These are phyloP conservation scores for Mucor indicus DNA, from an alignment of 371 early-diverging fungal genomes.

Conservation along the genomic window DNA sequence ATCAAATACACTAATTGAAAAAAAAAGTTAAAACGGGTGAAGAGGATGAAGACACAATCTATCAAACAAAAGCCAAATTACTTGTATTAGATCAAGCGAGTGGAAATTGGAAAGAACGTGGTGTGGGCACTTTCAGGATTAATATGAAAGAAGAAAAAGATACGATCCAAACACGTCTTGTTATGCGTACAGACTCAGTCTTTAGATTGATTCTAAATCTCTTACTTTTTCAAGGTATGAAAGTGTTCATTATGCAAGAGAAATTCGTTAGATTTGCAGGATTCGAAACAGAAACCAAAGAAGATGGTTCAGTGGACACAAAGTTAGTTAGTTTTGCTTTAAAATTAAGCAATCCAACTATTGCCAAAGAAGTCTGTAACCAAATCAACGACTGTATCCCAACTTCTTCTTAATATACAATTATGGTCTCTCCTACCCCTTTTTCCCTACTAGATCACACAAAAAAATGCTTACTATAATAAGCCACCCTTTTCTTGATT, in stretches of 20 bases:
- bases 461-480: neutral
- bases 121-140: slow-evolving; percentile 43
- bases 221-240: slow-evolving; percentile 52
- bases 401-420: slow-evolving; percentile 3
- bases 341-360: slow-evolving; percentile 17
- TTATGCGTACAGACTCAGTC: slow-evolving; percentile 66
- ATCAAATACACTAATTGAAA: neutral
- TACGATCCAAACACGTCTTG: slow-evolving; percentile 33
- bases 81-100: slow-evolving; percentile 33
- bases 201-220: slow-evolving; percentile 58
- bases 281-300: slow-evolving; percentile 33
- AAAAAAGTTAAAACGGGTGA: slow-evolving; percentile 44
- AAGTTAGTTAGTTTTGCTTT: slow-evolving; percentile 49
- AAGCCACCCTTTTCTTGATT: slow-evolving; percentile 2
- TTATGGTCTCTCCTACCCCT: neutral
- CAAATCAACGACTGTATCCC: slow-evolving; percentile 19
- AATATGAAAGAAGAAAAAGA: slow-evolving; percentile 28
- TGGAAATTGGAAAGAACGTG: slow-evolving; percentile 48
- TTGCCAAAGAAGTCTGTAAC: slow-evolving; percentile 18
- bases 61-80: slow-evolving; percentile 45
- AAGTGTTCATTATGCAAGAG: slow-evolving; percentile 51
- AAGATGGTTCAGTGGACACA: slow-evolving; percentile 25
- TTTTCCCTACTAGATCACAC: neutral
- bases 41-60: slow-evolving; percentile 47
- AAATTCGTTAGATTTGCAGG: slow-evolving; percentile 57